A percentile compares a stretch with the other conserved stretches of the same genome.
These are phyloP conservation scores for Teunomyces stri DNA, from an alignment of 805 yeast genomes.

Conservation along the genomic window DNA sequence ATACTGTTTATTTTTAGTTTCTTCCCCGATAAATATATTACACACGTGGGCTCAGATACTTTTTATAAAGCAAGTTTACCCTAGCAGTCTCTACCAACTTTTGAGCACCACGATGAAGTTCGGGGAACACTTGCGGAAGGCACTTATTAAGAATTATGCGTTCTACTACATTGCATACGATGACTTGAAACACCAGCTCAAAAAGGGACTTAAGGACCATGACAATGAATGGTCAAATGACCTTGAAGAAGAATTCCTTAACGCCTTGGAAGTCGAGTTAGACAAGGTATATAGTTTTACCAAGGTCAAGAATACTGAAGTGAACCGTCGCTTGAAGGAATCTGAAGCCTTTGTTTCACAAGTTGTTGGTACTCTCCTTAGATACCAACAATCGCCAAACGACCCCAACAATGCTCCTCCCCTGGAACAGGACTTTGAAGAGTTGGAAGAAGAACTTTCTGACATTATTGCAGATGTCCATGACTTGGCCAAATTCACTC, in stretches of 20 bases:
- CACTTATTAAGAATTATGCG: constrained; percentile 85
- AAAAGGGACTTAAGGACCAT: constrained; percentile 60
- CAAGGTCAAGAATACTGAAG: constrained; percentile 82
- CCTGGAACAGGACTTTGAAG: constrained; percentile 42
- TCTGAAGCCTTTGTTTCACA: constrained; percentile 69
- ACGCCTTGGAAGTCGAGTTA: constrained; percentile 72
- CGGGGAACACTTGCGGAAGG: constrained; percentile 88
- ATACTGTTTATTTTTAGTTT: background rate
- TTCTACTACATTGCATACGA: constrained; percentile 91
- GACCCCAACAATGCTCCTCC: constrained; percentile 43
- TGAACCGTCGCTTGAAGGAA: constrained; percentile 79
- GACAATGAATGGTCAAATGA: constrained; percentile 67
- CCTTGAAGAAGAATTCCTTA: constrained; percentile 79
- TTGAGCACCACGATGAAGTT: constrained; percentile 67
- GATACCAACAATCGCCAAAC: constrained; percentile 20
- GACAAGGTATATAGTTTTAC: constrained; percentile 94
- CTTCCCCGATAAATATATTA: background rate
- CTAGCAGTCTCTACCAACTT: background rate
- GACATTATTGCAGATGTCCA: constrained; percentile 97
- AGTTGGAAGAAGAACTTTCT: constrained; percentile 41
- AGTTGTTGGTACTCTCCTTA: constrained; percentile 51
- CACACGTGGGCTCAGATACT: constrained; percentile 1
- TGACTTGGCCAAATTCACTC: constrained; percentile 89
- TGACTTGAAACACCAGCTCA: constrained; percentile 79
- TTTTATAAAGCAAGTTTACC: background rate